phyloP scores from a whole-genome alignment of 305 asterid genomes.

The Fraxinus sp. region DNA sequence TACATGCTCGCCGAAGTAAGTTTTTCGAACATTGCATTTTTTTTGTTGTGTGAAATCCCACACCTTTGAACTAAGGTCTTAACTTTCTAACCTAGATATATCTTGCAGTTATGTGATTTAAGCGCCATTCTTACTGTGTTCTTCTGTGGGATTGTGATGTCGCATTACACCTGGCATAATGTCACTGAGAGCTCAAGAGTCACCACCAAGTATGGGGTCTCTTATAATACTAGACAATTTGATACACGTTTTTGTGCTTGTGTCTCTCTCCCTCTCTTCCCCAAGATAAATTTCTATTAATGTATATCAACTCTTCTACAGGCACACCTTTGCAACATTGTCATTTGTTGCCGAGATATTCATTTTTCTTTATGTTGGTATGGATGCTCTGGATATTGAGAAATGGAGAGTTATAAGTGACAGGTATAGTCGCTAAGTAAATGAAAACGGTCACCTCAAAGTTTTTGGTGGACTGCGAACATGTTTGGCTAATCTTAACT shows the following conservation, averaged over 20 bases:
- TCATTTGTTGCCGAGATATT: slow-evolving; percentile 61
- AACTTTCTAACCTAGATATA: slow-evolving; percentile 20
- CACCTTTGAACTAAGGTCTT: slow-evolving; percentile 1
- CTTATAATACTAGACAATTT: slow-evolving; percentile 7
- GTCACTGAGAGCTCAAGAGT: slow-evolving; percentile 65
- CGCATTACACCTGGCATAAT: slow-evolving; percentile 72
- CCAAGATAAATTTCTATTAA: slow-evolving; percentile 4
- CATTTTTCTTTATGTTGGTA: slow-evolving; percentile 63
- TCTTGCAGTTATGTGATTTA: slow-evolving; percentile 53
- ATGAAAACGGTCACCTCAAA: neutral
- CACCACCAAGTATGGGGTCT: slow-evolving; percentile 51
- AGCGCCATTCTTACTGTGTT: slow-evolving; percentile 65
- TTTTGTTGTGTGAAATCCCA: slow-evolving; percentile 1
- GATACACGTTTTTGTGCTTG: neutral
- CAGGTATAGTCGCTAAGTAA: slow-evolving; percentile 33
- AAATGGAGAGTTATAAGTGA: slow-evolving; percentile 59
- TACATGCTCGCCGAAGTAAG: slow-evolving; percentile 69
- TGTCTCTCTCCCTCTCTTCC: neutral
- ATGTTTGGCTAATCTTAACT: neutral
- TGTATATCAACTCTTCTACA: slow-evolving; percentile 29
- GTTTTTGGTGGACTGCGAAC: neutral
- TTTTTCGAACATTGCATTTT: slow-evolving; percentile 17
- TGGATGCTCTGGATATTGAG: slow-evolving; percentile 65
- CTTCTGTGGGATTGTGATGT: slow-evolving; percentile 71
- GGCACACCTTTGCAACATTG: slow-evolving; percentile 60